Conservation (phyloP, 2,329 filamentous ascomycete genomes). For the Exophiala mesophila region DNA sequence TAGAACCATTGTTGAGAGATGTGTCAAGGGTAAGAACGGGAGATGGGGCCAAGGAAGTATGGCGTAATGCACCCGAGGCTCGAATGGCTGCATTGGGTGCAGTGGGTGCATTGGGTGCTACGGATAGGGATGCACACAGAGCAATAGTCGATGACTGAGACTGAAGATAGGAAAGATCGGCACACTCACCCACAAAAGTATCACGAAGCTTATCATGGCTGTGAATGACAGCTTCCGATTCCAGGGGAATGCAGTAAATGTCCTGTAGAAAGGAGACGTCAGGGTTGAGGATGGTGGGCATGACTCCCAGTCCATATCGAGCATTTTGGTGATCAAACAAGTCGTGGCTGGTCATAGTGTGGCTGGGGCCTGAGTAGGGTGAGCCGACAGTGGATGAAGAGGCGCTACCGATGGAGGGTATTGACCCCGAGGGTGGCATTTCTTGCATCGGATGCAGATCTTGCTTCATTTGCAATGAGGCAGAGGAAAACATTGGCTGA, state of each 20-base stretch:
- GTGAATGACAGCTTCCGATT: conserved; percentile 38
- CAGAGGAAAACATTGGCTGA: conserved; percentile 17
- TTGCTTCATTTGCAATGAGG: conserved; percentile 18
- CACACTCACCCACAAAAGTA: conserved; percentile 44
- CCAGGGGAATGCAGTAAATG: conserved; percentile 38
- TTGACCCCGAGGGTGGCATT: conserved; percentile 53
- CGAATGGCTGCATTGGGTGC: too few species aligned
- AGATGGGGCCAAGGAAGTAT: conserved; percentile 15
- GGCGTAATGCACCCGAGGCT: conserved; percentile 3
- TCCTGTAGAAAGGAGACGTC: conserved; percentile 43
- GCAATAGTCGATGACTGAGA: conserved; percentile 20
- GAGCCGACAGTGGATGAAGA: conserved; percentile 65
- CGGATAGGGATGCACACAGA: conserved; percentile 9
- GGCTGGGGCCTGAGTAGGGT: conserved; percentile 58
- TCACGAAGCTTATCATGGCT: conserved; percentile 40
- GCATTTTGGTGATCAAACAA: conserved; percentile 51
- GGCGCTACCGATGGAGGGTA: conserved; percentile 51
- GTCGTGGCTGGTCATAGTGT: conserved; percentile 47
- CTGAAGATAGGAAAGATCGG: conserved; percentile 34
- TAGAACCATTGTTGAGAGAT: conserved; percentile 4
- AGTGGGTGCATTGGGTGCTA: conserved; percentile 4
- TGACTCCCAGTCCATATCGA: conserved; percentile 52
- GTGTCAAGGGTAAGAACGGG: conserved; percentile 15
- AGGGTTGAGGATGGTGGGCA: conserved; percentile 58
- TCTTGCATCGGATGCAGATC: conserved; percentile 28